Conservation (phyloP, 2,329 filamentous ascomycete genomes). For the Torrubiella hemipterigena region DNA sequence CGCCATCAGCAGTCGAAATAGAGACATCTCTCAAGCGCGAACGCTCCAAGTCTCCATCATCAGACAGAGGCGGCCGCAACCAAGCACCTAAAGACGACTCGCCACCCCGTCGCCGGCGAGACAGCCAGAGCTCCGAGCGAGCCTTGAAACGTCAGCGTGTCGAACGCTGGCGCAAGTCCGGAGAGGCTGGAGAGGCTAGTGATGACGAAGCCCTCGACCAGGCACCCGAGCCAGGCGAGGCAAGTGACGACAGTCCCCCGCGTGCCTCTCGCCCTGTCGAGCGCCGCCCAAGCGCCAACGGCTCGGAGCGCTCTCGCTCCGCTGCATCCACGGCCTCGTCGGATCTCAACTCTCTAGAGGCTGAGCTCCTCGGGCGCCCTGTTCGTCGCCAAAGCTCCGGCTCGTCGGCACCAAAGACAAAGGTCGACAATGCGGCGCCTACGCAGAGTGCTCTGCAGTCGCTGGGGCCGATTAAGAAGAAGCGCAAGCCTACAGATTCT, state of each 20-base stretch:
- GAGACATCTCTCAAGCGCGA: too few species aligned
- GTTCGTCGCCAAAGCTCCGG: slow-evolving; percentile 1
- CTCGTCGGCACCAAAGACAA: too few species aligned
- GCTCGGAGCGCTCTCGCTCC: slow-evolving; percentile 3
- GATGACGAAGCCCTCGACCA: neutral
- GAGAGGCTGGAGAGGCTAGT: too few species aligned
- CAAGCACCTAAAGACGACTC: too few species aligned
- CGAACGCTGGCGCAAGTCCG: too few species aligned
- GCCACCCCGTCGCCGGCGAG: too few species aligned
- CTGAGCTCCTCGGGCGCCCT: slow-evolving; percentile 5
- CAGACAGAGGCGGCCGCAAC: too few species aligned
- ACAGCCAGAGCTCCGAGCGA: too few species aligned
- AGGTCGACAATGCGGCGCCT: too few species aligned
- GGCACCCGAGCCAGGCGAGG: neutral
- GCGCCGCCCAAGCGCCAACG: slow-evolving; percentile 1
- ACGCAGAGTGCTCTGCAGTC: neutral
- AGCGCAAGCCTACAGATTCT: neutral
- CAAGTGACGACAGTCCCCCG: slow-evolving; percentile 1
- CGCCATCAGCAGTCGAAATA: too few species aligned
- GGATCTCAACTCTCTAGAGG: slow-evolving; percentile 6
- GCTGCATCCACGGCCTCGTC: slow-evolving; percentile 5
- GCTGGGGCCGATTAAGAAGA: neutral
- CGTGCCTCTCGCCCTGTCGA: slow-evolving; percentile 3
- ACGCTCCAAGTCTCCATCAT: too few species aligned
- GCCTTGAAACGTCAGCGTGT: too few species aligned